These are phyloP conservation scores for Sclerotinia minor DNA, from an alignment of 2,329 filamentous ascomycete genomes.

Conservation along the genomic window DNA sequence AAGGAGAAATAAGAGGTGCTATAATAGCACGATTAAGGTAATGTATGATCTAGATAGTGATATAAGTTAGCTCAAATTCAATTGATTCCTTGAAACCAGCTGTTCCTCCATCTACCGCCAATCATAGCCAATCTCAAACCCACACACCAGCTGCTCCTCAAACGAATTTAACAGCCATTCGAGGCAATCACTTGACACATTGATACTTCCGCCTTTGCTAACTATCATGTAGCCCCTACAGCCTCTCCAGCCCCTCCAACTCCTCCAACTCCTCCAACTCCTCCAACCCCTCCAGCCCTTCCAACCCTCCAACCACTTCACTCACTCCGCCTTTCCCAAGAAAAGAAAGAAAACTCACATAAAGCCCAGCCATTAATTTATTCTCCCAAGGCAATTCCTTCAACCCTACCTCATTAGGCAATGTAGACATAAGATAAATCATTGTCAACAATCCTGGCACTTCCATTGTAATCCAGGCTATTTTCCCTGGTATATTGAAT, in stretches of 20 bases:
- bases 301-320: background rate
- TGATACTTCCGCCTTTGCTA: too few species aligned
- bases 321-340: too few species aligned
- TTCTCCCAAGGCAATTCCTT: constrained; percentile 74
- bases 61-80: constrained; percentile 17
- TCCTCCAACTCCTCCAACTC: background rate
- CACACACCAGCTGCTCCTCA: background rate
- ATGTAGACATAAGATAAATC: constrained; percentile 72
- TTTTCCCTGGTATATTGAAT: constrained; percentile 84
- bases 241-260: too few species aligned
- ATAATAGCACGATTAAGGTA: constrained; percentile 88
- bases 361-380: constrained; percentile 71
- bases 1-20: constrained; percentile 79
- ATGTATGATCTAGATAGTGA: constrained; percentile 63
- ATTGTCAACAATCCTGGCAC: constrained; percentile 73
- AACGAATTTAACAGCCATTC: background rate
- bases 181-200: background rate
- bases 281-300: too few species aligned
- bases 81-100: background rate
- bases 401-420: constrained; percentile 58
- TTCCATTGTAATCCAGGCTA: constrained; percentile 91
- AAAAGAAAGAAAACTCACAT: constrained; percentile 42
- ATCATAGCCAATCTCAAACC: background rate
- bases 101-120: background rate
- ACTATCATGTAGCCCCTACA: too few species aligned